These are phyloP conservation scores for Rosa lucieae DNA, from an alignment of 306 rosid genomes.

Conservation along the genomic window DNA sequence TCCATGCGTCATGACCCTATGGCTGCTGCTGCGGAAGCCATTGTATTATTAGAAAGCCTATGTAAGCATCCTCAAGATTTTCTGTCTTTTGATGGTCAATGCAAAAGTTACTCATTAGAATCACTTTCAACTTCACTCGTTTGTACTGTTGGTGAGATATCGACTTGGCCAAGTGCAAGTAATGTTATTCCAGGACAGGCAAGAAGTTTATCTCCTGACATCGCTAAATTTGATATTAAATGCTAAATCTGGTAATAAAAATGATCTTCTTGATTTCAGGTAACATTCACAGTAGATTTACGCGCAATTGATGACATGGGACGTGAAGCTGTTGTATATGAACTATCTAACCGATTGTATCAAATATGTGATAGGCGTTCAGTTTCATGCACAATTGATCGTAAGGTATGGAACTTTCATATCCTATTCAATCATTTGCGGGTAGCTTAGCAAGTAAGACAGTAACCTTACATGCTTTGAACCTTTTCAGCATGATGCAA, in stretches of 20 bases:
- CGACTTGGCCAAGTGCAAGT: constrained; percentile 99
- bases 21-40: constrained; percentile 84
- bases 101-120: constrained; percentile 56
- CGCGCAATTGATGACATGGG: constrained; percentile 86
- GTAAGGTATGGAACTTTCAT: constrained; percentile 52
- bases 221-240: constrained; percentile 19
- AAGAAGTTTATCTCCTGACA: constrained; percentile 44
- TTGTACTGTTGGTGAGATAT: constrained; percentile 95
- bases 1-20: constrained; percentile 91
- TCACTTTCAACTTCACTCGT: constrained; percentile 89
- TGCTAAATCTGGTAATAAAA: constrained; percentile 7
- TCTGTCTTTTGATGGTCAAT: constrained; percentile 66
- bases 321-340: constrained; percentile 80
- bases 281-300: constrained; percentile 82
- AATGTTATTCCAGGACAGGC: constrained; percentile 99
- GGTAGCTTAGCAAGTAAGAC: not conserved
- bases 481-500: constrained; percentile 75
- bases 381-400: constrained; percentile 77
- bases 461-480: not conserved
- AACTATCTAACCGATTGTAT: constrained; percentile 63
- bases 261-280: constrained; percentile 43
- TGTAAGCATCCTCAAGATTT: constrained; percentile 76
- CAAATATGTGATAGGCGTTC: constrained; percentile 83
- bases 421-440: constrained; percentile 8
- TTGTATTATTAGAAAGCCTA: constrained; percentile 67